Base-by-base conservation (phyloP, 1,284 basidiomycete species). In the Tremellales sp. region DNA sequence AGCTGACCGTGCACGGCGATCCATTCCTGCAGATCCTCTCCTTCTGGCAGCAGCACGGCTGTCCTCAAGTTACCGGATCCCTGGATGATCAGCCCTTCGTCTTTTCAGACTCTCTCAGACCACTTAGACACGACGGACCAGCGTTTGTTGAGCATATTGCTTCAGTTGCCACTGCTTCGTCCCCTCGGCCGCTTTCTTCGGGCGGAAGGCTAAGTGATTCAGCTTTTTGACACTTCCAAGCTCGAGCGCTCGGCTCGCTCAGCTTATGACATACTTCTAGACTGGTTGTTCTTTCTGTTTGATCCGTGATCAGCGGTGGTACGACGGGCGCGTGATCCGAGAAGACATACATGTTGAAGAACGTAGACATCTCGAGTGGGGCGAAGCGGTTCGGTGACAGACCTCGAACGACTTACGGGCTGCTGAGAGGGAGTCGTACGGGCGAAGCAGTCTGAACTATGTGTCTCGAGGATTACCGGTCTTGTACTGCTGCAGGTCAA, bases 131-230 rank as follows among this genome's bases (percentile, higher is more conserved):
- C n/a, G n/a, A 52, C 67, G 46, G 22, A 94, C 92, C 68, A 97
- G 78, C 11, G 93, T 97, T 27, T 92, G 92, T 70, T 97, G 93
- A 12, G 93, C 93, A 73, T 97, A 97, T 74, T 94, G 92, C 71
- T 93, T 84, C 57, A 97, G 78, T 75, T 97, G 93, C 74, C 93
- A 96, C 70, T 96, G 92, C 74, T 94, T 96, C 27, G 92, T 94
- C 35, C 92, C 92, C 72, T 94, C 91, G 7, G 91, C 87, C 23
- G 92, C 86, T 74, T 96, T 92, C 76, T 89, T 91, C 37, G 92
- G 92, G 72, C 94, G 94, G 81, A 97, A 97, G n/a, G 92, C 73
- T 75, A 50, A 48, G 2, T 19, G 40, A 22, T n/a, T 7, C 19
- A 26, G 29, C n/a, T 40, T 5, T n/a, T 4, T 17, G 44, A 39